Base-by-base conservation (phyloP, 495 filamentous ascomycete species). In the Hypoxylon perforatum region DNA sequence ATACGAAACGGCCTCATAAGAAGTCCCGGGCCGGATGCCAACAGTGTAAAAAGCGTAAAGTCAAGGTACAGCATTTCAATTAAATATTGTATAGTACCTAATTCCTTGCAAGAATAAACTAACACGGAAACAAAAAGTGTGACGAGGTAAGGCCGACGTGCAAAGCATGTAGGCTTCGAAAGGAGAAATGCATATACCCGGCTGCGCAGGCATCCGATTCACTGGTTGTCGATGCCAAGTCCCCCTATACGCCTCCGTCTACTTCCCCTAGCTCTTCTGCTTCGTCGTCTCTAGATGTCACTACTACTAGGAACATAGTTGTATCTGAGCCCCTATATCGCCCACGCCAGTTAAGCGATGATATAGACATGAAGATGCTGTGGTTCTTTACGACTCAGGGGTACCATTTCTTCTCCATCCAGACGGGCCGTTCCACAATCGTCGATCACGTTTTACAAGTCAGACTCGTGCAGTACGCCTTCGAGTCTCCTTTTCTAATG, bases 61-160 rank as follows among this genome's bases (percentile, higher is more conserved):
- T 80, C n/a, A 74, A 74, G 71, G 63, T 73, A 49, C 72, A 74
- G 52, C 78, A 80, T 63, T 72, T 76, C 45, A 25, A 53, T 28
- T 28, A 28, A 28, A 28, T 28, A 7, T 7, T 7, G 25, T 28
- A 28, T 28, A 7, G 25, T 28, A 7, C 7, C 25, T 3, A 30
- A 15, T 35, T 57, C 18, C 33, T 11, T 35, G 12, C 41, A 47
- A 49, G 28, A 55, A 3, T 14, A 42, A 11, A 59, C 60, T 69
- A 56, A 69, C 38, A 42, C 23, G 14, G 21, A 15, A 38, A 21
- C 46, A 22, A 63, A n/a, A 85, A 28, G 76, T 85, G 84, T 57
- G 83, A 86, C 67, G 82, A 86, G 63, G 67, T 46, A 8, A 77
- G 76, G 21, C 82, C 84, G 0, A 56, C 67, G n/a, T 86, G 84